phyloP scores from a whole-genome alignment of 768 basidiomycete genomes.

The Naganishia friedmannii region DNA sequence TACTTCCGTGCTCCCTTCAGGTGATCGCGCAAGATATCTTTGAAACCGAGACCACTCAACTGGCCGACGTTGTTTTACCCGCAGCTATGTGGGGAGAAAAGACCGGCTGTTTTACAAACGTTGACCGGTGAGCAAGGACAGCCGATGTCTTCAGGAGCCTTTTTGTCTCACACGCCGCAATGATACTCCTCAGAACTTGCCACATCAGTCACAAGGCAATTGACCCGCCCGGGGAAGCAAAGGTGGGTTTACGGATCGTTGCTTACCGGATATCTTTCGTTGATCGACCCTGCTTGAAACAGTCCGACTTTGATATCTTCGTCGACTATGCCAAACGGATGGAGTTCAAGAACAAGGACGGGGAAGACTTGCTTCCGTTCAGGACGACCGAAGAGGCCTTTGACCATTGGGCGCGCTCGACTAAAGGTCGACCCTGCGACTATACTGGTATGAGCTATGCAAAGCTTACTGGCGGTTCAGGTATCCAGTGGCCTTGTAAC shows the following conservation, averaged over 20 bases:
- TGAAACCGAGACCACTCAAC: slow-evolving; percentile 37
- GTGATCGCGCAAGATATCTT: slow-evolving; percentile 39
- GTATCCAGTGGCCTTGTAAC: slow-evolving; percentile 41
- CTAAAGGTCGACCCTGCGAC: slow-evolving; percentile 34
- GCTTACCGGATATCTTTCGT: neutral
- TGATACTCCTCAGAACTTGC: slow-evolving; percentile 20
- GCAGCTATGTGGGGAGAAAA: slow-evolving; percentile 36
- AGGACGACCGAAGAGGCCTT: slow-evolving; percentile 33
- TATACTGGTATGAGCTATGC: slow-evolving; percentile 34
- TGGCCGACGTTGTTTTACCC: slow-evolving; percentile 39
- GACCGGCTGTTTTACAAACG: slow-evolving; percentile 36
- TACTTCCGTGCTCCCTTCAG: neutral
- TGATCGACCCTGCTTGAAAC: neutral
- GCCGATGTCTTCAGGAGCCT: neutral
- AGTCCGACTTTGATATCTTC: slow-evolving; percentile 38
- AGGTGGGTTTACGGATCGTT: neutral
- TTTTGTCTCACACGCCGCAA: neutral
- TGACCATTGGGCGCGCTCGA: slow-evolving; percentile 34
- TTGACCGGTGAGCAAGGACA: slow-evolving; percentile 28
- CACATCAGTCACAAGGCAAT: slow-evolving; percentile 37
- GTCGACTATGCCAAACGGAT: slow-evolving; percentile 35
- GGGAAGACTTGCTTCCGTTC: slow-evolving; percentile 31
- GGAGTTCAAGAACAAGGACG: slow-evolving; percentile 39
- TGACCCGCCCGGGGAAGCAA: slow-evolving; percentile 37
- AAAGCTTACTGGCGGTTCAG: slow-evolving; percentile 35